A percentile compares a stretch with the other conserved stretches of the same genome.
Conservation (phyloP, 2,329 filamentous ascomycete species). For the Cryphonectria parasitica region DNA sequence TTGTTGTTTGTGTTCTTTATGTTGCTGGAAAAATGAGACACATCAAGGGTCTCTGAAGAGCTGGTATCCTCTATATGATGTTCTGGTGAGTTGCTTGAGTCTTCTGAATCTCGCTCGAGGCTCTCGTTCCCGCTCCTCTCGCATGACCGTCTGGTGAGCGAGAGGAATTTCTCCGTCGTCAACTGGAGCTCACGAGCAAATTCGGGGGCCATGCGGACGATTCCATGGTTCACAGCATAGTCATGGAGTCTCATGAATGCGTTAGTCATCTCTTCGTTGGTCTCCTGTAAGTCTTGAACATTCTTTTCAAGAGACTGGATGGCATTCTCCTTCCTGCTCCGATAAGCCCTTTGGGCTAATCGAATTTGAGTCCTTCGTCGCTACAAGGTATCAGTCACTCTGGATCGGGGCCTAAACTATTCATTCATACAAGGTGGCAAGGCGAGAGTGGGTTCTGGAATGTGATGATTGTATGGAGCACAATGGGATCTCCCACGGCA, state of each 20-base stretch:
- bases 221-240: conserved; percentile 59
- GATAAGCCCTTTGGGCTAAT: conserved; percentile 82
- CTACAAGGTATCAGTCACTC: conserved; percentile 45
- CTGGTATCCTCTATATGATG: conserved; percentile 26
- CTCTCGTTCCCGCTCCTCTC: conserved; percentile 41
- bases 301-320: conserved; percentile 74
- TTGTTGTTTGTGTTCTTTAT: background rate
- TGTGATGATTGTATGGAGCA: background rate
- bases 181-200: conserved; percentile 61
- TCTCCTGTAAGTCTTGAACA: conserved; percentile 69
- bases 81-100: background rate
- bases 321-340: conserved; percentile 80
- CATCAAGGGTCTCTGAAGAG: conserved; percentile 25
- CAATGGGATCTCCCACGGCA: background rate
- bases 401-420: conserved; percentile 31
- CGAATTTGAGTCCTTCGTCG: conserved; percentile 86
- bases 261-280: conserved; percentile 74
- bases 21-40: background rate
- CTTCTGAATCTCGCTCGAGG: conserved; percentile 24
- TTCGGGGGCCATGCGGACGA: conserved; percentile 60
- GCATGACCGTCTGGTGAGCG: conserved; percentile 53
- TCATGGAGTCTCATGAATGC: conserved; percentile 71
- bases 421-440: background rate
- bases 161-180: conserved; percentile 62
- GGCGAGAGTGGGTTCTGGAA: background rate